Base-by-base conservation (phyloP, 2,329 filamentous ascomycete species). In the Decorospora gaudefroyi region DNA sequence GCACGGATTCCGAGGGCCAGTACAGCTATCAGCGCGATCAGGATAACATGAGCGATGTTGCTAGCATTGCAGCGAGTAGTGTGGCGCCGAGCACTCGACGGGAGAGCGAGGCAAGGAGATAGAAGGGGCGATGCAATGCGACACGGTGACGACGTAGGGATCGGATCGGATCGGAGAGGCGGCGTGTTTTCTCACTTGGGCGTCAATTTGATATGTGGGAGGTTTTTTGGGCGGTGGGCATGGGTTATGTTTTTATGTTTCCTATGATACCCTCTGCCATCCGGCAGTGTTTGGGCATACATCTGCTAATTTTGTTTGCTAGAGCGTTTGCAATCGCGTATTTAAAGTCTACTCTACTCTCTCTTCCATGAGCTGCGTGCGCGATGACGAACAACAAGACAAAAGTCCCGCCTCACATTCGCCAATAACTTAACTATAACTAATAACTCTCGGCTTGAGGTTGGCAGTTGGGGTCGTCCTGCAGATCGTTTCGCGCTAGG, bases 21-120 rank as follows among this genome's bases (percentile, higher is more conserved):
- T 57, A 57, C 13, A 57, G 54, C 23, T 57, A 57, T 16, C 54
- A 57, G 40, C 44, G 54, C 7, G 54, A 57, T 11, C 51, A 57
- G 42, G 54, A 57, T 26, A 33, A 41, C 21, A 57, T 57, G 54
- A 57, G 54, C 34, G 54, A 55, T 28, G 51, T 55, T 12, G 45
- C 38, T 5, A 50, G 46, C 21, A 29, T 50, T 25, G 46, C 46
- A 6, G 33, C 46, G 12, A 50, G 42, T 26, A 46, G 42, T 27
- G 35, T 45, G 21, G 45, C 49, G 4, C 39, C 49, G 2, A 49
- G 49, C 25, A 32, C 36, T 37, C 33, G 49, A 16, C 39, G 49
- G 33, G 41, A 47, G 16, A 47, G 44, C 10, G 44, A 47, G 31
- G 33, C 19, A 4, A 37, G 44, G 25, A 37, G 25, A 32, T 47